These are phyloP conservation scores for Exophiala phaeomuriformis DNA, from an alignment of 2,329 filamentous ascomycete genomes.

Conservation along the genomic window DNA sequence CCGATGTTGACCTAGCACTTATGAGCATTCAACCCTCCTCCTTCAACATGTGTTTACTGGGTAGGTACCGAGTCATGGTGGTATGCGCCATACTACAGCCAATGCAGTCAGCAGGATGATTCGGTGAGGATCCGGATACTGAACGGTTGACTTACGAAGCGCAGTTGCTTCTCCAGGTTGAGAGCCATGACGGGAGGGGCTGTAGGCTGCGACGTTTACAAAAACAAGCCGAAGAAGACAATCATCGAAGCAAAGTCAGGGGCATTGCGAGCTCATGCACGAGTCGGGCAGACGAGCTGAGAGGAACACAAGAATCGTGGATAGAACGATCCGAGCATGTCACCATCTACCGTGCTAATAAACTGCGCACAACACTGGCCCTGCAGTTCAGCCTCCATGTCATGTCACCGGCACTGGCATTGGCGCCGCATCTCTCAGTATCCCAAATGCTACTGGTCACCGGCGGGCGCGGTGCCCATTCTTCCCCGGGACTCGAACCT, in stretches of 20 bases:
- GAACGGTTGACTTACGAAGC: conserved; percentile 49
- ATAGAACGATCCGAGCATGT: too few species aligned
- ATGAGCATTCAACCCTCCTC: background rate
- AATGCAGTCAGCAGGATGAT: conserved; percentile 20
- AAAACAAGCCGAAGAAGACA: conserved; percentile 1
- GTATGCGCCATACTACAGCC: conserved; percentile 56
- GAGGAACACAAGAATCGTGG: too few species aligned
- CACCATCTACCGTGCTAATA: too few species aligned
- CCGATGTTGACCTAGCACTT: conserved; percentile 52
- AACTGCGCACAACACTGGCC: too few species aligned
- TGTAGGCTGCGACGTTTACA: conserved; percentile 1
- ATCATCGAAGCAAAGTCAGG: conserved; percentile 7
- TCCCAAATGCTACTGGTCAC: too few species aligned
- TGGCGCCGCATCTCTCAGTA: too few species aligned
- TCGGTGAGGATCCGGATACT: background rate
- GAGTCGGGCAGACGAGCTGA: too few species aligned
- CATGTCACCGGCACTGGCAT: too few species aligned
- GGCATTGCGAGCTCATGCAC: too few species aligned
- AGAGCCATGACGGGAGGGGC: conserved; percentile 29
- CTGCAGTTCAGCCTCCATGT: too few species aligned
- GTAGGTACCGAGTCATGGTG: conserved; percentile 54
- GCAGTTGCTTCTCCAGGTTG: conserved; percentile 59
- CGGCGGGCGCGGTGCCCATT: too few species aligned
- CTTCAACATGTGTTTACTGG: background rate
- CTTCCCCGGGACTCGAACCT: too few species aligned